These are phyloP conservation scores for Fusarium goolgardi DNA, from an alignment of 2,329 filamentous ascomycete species.

Conservation along the genomic window DNA sequence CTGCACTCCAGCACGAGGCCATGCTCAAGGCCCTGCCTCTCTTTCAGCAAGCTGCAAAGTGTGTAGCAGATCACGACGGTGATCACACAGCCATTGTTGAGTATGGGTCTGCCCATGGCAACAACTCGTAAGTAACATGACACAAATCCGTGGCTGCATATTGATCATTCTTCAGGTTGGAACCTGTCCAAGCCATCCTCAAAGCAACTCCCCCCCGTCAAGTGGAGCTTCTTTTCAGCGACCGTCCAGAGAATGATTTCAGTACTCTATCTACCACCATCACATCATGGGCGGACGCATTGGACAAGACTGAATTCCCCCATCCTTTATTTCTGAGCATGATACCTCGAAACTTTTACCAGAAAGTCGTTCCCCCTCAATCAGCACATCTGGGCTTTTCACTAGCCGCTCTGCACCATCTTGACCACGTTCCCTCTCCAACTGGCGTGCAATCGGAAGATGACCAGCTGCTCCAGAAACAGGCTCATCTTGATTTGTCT, in stretches of 20 bases:
- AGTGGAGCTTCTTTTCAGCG: background rate
- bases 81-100: background rate
- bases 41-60: background rate
- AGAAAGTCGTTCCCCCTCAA: background rate
- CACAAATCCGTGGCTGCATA: rapidly evolving
- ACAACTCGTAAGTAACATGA: background rate
- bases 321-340: background rate
- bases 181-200: background rate
- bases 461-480: background rate
- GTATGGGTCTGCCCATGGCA: conserved; percentile 6
- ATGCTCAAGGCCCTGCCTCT: background rate
- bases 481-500: background rate
- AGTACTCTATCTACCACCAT: background rate
- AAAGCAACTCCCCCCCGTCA: background rate
- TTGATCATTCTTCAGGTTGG: background rate
- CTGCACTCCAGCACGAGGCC: background rate
- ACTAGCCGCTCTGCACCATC: conserved; percentile 3
- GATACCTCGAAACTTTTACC: conserved; percentile 9
- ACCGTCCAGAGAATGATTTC: conserved; percentile 11
- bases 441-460: background rate
- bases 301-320: background rate
- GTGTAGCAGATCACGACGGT: background rate
- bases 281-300: background rate
- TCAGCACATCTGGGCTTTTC: conserved; percentile 1
- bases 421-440: background rate